A percentile compares a stretch with the other conserved stretches of the same genome.
Conservation (phyloP, 495 filamentous ascomycete species). For the Poronia punctata region DNA sequence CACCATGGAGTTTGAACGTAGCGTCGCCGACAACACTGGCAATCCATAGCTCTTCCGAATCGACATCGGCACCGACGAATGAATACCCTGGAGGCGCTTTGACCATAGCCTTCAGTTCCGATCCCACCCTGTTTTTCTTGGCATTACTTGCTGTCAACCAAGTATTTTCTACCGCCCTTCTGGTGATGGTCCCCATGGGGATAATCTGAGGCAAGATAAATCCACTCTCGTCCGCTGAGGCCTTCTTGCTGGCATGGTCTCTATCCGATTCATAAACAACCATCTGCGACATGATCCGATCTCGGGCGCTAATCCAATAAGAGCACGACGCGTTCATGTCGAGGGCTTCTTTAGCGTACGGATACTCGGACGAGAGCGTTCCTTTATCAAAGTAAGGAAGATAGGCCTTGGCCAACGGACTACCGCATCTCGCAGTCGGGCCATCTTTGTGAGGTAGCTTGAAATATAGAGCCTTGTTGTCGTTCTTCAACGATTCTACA, state of each 20-base stretch:
- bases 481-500: conserved; percentile 55
- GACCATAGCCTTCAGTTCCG: conserved; percentile 95
- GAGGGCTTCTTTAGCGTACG: conserved; percentile 85
- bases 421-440: conserved; percentile 72
- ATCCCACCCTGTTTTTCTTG: conserved; percentile 89
- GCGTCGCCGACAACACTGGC: conserved; percentile 92
- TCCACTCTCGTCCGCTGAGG: conserved; percentile 33
- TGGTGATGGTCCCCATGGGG: conserved; percentile 97
- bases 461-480: conserved; percentile 64
- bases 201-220: conserved; percentile 98
- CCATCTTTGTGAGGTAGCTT: conserved; percentile 97
- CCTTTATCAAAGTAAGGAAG: conserved; percentile 86
- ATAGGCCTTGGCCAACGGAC: conserved; percentile 85
- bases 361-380: conserved; percentile 74
- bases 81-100: conserved; percentile 82
- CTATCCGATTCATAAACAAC: conserved; percentile 76
- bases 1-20: conserved; percentile 87
- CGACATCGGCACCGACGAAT: conserved; percentile 96
- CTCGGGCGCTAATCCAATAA: conserved; percentile 95
- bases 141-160: conserved; percentile 98
- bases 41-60: conserved; percentile 99
- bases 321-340: conserved; percentile 98
- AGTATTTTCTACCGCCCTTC: conserved; percentile 92
- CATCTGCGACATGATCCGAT: conserved; percentile 87
- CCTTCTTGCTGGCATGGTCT: conserved; percentile 8